A percentile compares a stretch with the other conserved stretches of the same genome.
phyloP scores from a whole-genome alignment of 2,329 filamentous ascomycete genomes.

The Fusarium sp. region DNA sequence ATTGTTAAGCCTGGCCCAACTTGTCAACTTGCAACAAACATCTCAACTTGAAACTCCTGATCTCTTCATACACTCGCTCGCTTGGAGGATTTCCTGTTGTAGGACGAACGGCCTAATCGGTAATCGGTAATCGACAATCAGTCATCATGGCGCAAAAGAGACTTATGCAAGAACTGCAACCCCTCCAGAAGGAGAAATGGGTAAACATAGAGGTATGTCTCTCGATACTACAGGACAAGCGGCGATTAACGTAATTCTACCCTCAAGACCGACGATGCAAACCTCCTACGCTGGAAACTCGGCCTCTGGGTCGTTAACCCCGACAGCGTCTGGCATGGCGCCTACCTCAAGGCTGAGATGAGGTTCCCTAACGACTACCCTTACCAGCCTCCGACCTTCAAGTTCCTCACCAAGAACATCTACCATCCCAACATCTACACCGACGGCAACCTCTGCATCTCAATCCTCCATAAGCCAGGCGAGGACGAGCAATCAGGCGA shows the following conservation, averaged over 20 bases:
- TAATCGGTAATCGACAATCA: background rate
- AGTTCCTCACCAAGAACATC: constrained; percentile 78
- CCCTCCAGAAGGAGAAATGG: constrained; percentile 90
- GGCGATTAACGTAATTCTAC: constrained; percentile 18
- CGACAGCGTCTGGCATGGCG: constrained; percentile 91
- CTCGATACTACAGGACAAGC: background rate
- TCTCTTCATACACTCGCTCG: constrained; percentile 7
- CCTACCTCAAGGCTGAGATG: constrained; percentile 92
- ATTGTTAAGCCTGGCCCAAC: constrained; percentile 37
- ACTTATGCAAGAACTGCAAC: constrained; percentile 88
- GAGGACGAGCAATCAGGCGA: constrained; percentile 95
- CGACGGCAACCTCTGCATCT: constrained; percentile 93
- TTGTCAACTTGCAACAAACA: constrained; percentile 18
- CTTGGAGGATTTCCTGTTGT: constrained; percentile 4
- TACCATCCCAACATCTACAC: constrained; percentile 95
- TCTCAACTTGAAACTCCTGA: background rate
- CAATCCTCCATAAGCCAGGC: constrained; percentile 91
- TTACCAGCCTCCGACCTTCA: constrained; percentile 88
- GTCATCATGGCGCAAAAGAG: constrained; percentile 71
- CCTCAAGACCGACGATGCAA: constrained; percentile 76
- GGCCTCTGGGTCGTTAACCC: constrained; percentile 93
- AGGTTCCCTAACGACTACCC: constrained; percentile 90
- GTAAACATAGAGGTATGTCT: constrained; percentile 83
- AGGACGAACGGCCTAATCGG: background rate
- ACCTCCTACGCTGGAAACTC: constrained; percentile 87